These are phyloP conservation scores for Corynascus novoguineensis DNA, from an alignment of 495 filamentous ascomycete genomes.

Conservation along the genomic window DNA sequence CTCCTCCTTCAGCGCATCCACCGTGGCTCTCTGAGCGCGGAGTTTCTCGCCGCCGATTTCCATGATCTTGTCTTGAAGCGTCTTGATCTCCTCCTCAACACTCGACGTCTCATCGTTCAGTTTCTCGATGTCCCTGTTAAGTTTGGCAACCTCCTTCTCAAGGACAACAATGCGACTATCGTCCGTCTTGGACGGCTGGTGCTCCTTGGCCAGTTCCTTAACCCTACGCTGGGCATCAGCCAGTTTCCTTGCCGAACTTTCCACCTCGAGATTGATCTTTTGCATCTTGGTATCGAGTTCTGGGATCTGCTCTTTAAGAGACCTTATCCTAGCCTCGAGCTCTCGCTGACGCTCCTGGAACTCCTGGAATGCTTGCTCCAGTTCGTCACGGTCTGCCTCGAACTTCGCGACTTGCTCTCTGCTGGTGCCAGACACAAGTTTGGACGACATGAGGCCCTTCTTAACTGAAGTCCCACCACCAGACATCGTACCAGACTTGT, in stretches of 20 bases:
- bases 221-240: conserved; percentile 77
- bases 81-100: conserved; percentile 86
- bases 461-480: conserved; percentile 87
- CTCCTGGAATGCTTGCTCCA: conserved; percentile 72
- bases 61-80: conserved; percentile 94
- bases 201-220: conserved; percentile 72
- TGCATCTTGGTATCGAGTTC: conserved; percentile 83
- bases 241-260: conserved; percentile 78
- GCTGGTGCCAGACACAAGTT: conserved; percentile 74
- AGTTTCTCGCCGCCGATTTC: conserved; percentile 91
- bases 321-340: conserved; percentile 64
- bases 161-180: conserved; percentile 62
- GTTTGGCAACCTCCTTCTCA: conserved; percentile 66
- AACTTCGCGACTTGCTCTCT: conserved; percentile 85
- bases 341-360: conserved; percentile 76
- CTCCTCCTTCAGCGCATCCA: conserved; percentile 87
- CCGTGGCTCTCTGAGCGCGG: conserved; percentile 82
- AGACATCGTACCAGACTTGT: conserved; percentile 96
- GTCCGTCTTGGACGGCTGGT: conserved; percentile 73
- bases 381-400: conserved; percentile 75
- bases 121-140: conserved; percentile 73
- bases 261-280: conserved; percentile 83
- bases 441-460: conserved; percentile 90
- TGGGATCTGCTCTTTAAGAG: conserved; percentile 76
- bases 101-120: conserved; percentile 74